phyloP scores from a whole-genome alignment of 75 land plant species.

The Pseudotsuga menziesii region DNA sequence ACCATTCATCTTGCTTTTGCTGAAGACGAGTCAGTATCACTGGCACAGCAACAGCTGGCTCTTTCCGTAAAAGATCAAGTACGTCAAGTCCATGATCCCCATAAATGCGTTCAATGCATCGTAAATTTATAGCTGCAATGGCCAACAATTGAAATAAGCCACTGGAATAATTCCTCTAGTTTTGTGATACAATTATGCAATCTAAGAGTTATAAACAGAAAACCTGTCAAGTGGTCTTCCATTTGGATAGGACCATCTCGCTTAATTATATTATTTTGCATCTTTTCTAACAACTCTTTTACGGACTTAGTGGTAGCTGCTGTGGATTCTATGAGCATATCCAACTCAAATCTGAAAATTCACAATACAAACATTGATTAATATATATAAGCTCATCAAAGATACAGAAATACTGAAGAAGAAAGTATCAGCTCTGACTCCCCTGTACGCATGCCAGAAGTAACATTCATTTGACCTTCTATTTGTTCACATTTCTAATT shows the following conservation, averaged over 20 bases:
- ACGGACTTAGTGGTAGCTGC: slow-evolving; percentile 57
- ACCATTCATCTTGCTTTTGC: slow-evolving; percentile 92
- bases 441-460: neutral
- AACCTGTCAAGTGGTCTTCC: slow-evolving; percentile 74
- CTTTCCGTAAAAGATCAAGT: slow-evolving; percentile 65
- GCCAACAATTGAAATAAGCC: neutral
- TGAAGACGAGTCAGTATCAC: slow-evolving; percentile 72
- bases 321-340: slow-evolving; percentile 78
- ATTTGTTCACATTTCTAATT: too few relatives aligned
- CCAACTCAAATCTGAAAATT: slow-evolving; percentile 64
- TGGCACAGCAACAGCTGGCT: slow-evolving; percentile 61
- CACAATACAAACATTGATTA: slow-evolving; percentile 2
- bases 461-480: neutral
- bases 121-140: slow-evolving; percentile 56
- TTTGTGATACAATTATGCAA: neutral
- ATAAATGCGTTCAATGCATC: slow-evolving; percentile 88
- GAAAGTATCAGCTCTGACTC: neutral
- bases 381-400: neutral
- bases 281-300: slow-evolving; percentile 62
- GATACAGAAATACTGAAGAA: neutral
- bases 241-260: slow-evolving; percentile 41
- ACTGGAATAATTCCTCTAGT: neutral
- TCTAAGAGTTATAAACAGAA: neutral
- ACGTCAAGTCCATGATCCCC: slow-evolving; percentile 91
- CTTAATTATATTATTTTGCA: slow-evolving; percentile 37